phyloP scores from a whole-genome alignment of 2,329 filamentous ascomycete genomes.

The Metarhizium robertsii region DNA sequence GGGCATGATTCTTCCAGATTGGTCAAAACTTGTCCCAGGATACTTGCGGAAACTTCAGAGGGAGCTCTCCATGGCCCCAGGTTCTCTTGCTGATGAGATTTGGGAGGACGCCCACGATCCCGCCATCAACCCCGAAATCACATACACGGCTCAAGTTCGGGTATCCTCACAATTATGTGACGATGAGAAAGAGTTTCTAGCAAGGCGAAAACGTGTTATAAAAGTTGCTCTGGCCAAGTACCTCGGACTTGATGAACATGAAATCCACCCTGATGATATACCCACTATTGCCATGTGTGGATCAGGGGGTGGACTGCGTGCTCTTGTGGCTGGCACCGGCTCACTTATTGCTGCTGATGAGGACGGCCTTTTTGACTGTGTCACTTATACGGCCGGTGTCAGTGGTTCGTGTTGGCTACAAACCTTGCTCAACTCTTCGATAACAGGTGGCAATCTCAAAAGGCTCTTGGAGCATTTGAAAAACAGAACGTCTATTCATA shows the following conservation, averaged over 20 bases:
- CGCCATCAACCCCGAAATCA: conserved; percentile 75
- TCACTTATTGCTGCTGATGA: conserved; percentile 79
- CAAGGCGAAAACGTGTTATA: conserved; percentile 58
- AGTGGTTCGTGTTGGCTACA: conserved; percentile 97
- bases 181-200: conserved; percentile 70
- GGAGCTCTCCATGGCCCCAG: conserved; percentile 79
- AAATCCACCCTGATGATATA: conserved; percentile 88
- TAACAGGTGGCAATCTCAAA: conserved; percentile 58
- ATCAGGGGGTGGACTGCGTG: conserved; percentile 83
- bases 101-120: conserved; percentile 88
- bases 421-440: conserved; percentile 65
- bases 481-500: conserved; percentile 73
- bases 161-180: conserved; percentile 73
- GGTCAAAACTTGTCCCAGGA: conserved; percentile 67
- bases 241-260: conserved; percentile 64
- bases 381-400: conserved; percentile 91
- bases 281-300: conserved; percentile 91
- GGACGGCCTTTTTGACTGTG: conserved; percentile 84
- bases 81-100: conserved; percentile 84
- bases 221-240: conserved; percentile 72
- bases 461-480: conserved; percentile 79
- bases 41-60: conserved; percentile 76
- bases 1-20: conserved; percentile 68
- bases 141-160: conserved; percentile 70
- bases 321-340: conserved; percentile 81